Conservation (phyloP, 805 yeast genomes). For the Candida quercuum region DNA sequence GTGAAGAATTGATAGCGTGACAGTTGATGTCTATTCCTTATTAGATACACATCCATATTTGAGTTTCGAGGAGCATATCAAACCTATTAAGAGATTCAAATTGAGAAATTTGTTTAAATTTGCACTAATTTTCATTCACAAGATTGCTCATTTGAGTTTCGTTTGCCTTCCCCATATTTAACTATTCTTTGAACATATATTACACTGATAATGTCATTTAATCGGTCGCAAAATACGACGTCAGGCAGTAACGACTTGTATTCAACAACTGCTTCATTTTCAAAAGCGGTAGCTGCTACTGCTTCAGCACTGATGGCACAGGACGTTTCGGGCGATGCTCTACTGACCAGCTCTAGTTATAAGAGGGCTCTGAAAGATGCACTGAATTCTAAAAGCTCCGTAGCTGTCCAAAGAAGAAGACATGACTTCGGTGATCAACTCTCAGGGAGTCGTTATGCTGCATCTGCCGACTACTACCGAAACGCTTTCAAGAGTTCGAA, state of each 20-base stretch:
- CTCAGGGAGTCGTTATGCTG: slow-evolving; percentile 23
- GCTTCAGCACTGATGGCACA: slow-evolving; percentile 43
- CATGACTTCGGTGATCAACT: slow-evolving; percentile 21
- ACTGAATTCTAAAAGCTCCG: slow-evolving; percentile 27
- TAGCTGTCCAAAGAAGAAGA: slow-evolving; percentile 27
- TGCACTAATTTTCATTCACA: no score
- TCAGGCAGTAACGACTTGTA: slow-evolving; percentile 20
- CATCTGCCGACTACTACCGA: slow-evolving; percentile 34
- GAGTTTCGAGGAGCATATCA: no score
- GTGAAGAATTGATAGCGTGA: no score
- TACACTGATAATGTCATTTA: no score
- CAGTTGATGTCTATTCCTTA: no score
- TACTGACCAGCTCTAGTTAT: slow-evolving; percentile 34
- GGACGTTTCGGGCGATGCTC: slow-evolving; percentile 25
- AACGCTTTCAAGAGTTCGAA: slow-evolving; percentile 30
- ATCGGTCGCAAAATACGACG: no score
- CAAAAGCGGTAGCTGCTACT: slow-evolving; percentile 48
- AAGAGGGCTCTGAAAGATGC: slow-evolving; percentile 43
- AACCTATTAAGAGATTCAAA: no score
- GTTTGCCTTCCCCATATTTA: no score
- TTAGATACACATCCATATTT: no score
- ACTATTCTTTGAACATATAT: no score
- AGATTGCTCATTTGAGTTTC: no score
- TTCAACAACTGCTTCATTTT: slow-evolving; percentile 31
- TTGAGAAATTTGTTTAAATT: no score